Conservation (phyloP, 495 filamentous ascomycete species). For the Neurospora sp. region DNA sequence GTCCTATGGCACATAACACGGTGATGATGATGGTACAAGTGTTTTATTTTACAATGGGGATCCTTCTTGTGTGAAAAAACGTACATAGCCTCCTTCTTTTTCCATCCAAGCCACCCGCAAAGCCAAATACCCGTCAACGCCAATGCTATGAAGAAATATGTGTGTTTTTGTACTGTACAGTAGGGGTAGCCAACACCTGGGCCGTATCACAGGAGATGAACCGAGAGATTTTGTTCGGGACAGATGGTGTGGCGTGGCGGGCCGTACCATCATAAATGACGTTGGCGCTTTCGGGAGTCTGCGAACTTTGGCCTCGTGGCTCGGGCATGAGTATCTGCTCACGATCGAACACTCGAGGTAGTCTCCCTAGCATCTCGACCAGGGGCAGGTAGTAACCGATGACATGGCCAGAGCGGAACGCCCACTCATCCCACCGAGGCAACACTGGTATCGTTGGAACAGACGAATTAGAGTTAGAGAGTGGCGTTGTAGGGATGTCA, state of each 20-base stretch:
- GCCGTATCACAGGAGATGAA: not conserved
- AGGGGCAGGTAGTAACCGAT: no score
- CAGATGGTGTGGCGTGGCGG: not conserved
- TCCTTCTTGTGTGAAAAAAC: not conserved
- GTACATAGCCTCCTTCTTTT: not conserved
- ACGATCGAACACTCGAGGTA: no score
- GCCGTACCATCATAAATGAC: not conserved
- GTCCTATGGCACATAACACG: not conserved
- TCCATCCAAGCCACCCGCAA: slow-evolving; percentile 1
- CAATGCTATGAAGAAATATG: slow-evolving; percentile 15
- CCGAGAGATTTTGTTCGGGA: not conserved
- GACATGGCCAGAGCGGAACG: no score
- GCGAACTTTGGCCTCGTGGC: not conserved
- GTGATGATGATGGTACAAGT: not conserved
- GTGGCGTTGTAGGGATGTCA: not conserved
- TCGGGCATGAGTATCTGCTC: not conserved
- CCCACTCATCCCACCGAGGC: not conserved
- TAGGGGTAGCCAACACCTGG: not conserved
- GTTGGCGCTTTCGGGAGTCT: not conserved
- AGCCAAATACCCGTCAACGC: slow-evolving; percentile 12
- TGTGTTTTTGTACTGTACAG: slow-evolving; percentile 10
- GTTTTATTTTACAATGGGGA: not conserved
- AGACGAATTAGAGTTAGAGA: not conserved
- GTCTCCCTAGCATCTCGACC: no score
- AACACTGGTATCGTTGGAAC: not conserved